Evolutionary conservation across 2,329 filamentous ascomycete genomes (phyloP).

Genomic region (Akanthomyces muscarius): DNA sequence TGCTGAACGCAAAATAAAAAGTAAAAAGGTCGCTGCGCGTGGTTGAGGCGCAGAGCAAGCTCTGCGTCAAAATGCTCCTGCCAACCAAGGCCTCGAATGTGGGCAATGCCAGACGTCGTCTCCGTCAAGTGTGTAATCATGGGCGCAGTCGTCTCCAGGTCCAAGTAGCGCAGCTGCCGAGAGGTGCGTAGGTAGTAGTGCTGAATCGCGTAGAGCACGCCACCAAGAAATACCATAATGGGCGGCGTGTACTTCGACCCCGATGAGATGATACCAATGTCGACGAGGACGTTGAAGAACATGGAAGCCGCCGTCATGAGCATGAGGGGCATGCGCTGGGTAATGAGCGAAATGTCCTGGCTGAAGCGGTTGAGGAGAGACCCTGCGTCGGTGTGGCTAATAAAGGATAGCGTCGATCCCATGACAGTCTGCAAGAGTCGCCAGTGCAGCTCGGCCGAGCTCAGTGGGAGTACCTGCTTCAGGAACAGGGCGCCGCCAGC

Average conservation of each 20-base stretch:
- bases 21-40: conserved; percentile 52
- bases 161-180: conserved; percentile 33
- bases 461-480: background rate
- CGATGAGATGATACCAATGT: conserved; percentile 23
- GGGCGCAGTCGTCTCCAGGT: conserved; percentile 34
- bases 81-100: conserved; percentile 53
- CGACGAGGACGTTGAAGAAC: background rate
- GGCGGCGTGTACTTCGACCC: conserved; percentile 28
- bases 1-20: conserved; percentile 50
- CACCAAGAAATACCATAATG: conserved; percentile 25
- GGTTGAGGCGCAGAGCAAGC: conserved; percentile 44
- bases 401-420: conserved; percentile 20
- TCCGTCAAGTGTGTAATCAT: conserved; percentile 38
- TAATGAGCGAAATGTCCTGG: conserved; percentile 20
- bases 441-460: background rate
- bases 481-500: background rate
- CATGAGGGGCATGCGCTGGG: background rate
- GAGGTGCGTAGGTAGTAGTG: conserved; percentile 34
- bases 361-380: conserved; percentile 23
- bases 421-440: background rate
- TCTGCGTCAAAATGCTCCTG: conserved; percentile 36
- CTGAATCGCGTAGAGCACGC: conserved; percentile 27
- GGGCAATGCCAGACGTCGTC: conserved; percentile 40
- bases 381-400: background rate
- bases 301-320: background rate